Evolutionary conservation across 352 stramenopile species (phyloP), one percentile per base, ranked within the genome.

Genomic region (Pythium folliculosum): DNA sequence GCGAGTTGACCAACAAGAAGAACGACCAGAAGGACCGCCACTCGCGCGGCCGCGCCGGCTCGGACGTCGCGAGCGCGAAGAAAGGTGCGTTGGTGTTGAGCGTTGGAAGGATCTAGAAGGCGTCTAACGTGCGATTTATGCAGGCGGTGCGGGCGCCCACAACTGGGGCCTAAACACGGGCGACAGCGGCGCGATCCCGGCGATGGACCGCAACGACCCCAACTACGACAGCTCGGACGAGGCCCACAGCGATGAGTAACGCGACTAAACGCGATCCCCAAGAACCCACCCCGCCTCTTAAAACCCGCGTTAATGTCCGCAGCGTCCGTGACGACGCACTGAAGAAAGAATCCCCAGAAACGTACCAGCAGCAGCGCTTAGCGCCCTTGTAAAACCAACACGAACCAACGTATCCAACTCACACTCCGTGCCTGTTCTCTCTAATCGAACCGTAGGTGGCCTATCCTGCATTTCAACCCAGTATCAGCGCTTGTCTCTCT

Each of bases 21-120:
- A 92, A 91, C 71, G 81, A 88, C 65, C 71, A 87, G 66, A 94
- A 94, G 81, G 84, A 95, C 69, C 87, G 83, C 32, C 84, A 92
- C 32, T 92, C 85, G 52, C 80, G 84, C n/a, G 87, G 84, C 2
- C 80, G 70, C 10, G 67, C 83, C 23, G 82, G 82, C 40, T 78
- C 76, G 21, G 77, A 72, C 21, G 60, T 67, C 1, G 30, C 65
- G 22, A 76, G 65, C 30, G 74, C 73, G 53, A 92, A 92, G 78
- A 92, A 92, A 63, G 82, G 81, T 87, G 40, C 17, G 40, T 19
- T 19, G 13, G 40, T n/a, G 40, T n/a, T n/a, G 13, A 7, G 14
- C 37, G 23, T 40, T 49, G 35, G 37, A 56, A 52, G 5, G 27
- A 40, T 40, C 8, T 13, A 40, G 8, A 14, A 40, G 1, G 35